These are phyloP conservation scores for Penicillium sp. DNA, from an alignment of 2,329 filamentous ascomycete genomes.

Conservation along the genomic window DNA sequence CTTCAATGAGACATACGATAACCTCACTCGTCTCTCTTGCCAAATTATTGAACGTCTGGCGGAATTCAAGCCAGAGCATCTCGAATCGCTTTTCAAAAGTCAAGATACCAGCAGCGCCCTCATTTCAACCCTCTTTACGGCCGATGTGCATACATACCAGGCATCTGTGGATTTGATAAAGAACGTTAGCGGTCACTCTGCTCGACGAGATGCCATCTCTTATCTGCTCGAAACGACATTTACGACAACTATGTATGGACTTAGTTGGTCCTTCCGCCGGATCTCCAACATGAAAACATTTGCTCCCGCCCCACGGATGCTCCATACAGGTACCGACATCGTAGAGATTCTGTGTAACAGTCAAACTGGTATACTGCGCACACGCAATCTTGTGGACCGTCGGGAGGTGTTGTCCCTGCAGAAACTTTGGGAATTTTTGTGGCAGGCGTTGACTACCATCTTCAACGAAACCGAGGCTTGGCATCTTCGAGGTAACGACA, in stretches of 20 bases:
- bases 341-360: constrained; percentile 67
- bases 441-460: constrained; percentile 78
- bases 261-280: constrained; percentile 60
- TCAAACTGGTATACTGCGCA: constrained; percentile 66
- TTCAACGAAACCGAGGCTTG: constrained; percentile 84
- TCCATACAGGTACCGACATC: constrained; percentile 65
- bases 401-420: constrained; percentile 70
- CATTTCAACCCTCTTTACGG: constrained; percentile 79
- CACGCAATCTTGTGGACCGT: constrained; percentile 57
- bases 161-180: constrained; percentile 83
- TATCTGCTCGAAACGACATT: constrained; percentile 64
- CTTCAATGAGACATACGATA: constrained; percentile 76
- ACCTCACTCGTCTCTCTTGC: constrained; percentile 67
- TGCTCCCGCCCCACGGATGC: constrained; percentile 62
- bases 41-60: constrained; percentile 77
- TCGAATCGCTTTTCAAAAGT: constrained; percentile 71
- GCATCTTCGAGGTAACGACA: constrained; percentile 72
- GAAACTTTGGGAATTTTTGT: constrained; percentile 82
- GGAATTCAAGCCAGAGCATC: constrained; percentile 71
- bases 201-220: constrained; percentile 63
- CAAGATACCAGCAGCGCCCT: constrained; percentile 72
- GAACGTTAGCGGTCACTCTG: constrained; percentile 72
- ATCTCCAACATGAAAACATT: constrained; percentile 63
- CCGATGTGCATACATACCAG: constrained; percentile 77
- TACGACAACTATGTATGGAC: constrained; percentile 58